Conservation (phyloP, 495 filamentous ascomycete genomes). For the Halenospora varia region DNA sequence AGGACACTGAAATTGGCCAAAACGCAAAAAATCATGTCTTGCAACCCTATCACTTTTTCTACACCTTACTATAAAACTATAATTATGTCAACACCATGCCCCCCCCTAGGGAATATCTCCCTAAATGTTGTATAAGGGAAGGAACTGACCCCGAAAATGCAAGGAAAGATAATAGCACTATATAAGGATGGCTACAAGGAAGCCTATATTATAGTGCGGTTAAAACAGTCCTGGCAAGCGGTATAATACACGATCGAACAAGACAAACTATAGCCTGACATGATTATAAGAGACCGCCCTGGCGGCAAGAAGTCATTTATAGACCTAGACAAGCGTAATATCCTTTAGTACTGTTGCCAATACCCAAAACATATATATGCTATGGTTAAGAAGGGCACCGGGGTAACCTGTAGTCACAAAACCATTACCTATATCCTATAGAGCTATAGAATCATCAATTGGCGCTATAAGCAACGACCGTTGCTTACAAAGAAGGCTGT, state of each 20-base stretch:
- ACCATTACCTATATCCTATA: not conserved
- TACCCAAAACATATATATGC: not conserved
- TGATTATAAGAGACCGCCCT: not conserved
- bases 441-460: not conserved
- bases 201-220: not conserved
- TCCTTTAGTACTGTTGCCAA: not conserved
- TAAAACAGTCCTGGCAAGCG: not conserved
- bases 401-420: not conserved
- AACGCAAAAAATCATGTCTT: not conserved
- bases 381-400: not conserved
- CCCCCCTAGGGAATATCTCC: not conserved
- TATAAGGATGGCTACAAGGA: not conserved
- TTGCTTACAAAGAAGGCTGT: not conserved
- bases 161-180: not conserved
- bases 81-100: not conserved
- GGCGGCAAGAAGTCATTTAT: not conserved
- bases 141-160: not conserved
- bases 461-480: slow-evolving; percentile 20
- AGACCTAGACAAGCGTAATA: not conserved
- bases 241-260: not conserved
- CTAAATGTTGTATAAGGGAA: not conserved
- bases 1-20: not conserved
- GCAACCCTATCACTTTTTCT: not conserved
- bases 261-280: not conserved
- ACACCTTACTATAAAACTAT: not conserved